phyloP scores from a whole-genome alignment of 805 yeast genomes.

The Pichia manshurica region DNA sequence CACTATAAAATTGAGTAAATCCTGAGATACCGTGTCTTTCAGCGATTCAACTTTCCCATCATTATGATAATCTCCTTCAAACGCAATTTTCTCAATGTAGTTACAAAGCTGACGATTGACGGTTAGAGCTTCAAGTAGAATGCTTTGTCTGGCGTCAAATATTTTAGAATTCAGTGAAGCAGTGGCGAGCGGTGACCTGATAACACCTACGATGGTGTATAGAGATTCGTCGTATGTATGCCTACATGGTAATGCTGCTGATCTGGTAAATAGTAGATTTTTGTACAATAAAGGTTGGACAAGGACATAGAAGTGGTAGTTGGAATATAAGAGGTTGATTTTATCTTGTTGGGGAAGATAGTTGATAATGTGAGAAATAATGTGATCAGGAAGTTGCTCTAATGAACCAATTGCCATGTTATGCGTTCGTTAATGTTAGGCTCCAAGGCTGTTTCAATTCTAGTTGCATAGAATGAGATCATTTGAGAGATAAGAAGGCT shows the following conservation, averaged over 20 bases:
- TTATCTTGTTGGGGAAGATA: constrained; percentile 38
- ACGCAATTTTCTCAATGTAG: constrained; percentile 31
- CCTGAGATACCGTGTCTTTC: neutral
- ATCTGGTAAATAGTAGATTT: constrained; percentile 32
- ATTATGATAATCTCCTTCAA: constrained; percentile 26
- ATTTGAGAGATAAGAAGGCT: too few species aligned
- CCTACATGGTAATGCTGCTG: constrained; percentile 28
- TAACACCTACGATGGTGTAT: constrained; percentile 36
- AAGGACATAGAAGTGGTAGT: constrained; percentile 27
- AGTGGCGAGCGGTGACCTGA: constrained; percentile 30
- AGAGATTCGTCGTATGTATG: constrained; percentile 31
- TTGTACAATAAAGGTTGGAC: constrained; percentile 34
- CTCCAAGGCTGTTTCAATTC: too few species aligned
- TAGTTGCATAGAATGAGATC: too few species aligned
- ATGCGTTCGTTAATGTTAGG: too few species aligned
- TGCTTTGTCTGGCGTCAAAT: constrained; percentile 34
- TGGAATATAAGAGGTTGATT: constrained; percentile 29
- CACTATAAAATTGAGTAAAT: constrained; percentile 8
- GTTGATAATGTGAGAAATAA: constrained; percentile 19
- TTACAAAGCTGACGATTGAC: constrained; percentile 32
- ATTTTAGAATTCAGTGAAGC: constrained; percentile 34
- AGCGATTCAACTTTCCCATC: constrained; percentile 10
- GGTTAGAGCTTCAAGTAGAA: constrained; percentile 34
- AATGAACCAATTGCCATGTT: constrained; percentile 1
- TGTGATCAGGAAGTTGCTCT: constrained; percentile 18